Evolutionary conservation across 805 yeast genomes (phyloP), one percentile per base, ranked within the genome.

Genomic region (Millerozyma miso): DNA sequence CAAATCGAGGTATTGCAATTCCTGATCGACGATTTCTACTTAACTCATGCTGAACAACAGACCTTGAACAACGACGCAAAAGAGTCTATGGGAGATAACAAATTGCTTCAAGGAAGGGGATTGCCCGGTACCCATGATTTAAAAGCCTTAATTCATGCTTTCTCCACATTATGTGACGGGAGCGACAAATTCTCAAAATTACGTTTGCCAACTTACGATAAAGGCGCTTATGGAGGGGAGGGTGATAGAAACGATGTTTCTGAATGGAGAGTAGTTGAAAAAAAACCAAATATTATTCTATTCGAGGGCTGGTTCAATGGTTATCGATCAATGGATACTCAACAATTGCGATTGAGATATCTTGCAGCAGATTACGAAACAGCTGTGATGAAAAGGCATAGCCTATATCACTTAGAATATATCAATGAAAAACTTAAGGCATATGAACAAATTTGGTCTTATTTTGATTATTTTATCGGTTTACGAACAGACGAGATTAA

Each of bases 291-390:
- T 53, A 74, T 89, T 3, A 73, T 91, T 2, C 60, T 91, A 1
- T 71, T 93, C 33, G 99, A 91, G 63, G 99, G 98, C 3, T 91
- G 99, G 99, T 88, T 90, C 65, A 74, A 80, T 18, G 98, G 98
- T 1, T 91, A 80, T 57, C 48, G 57, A 38, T 57, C 70, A 15
- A 43, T 67, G 14, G 59, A 53, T 17, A 42, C 36, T 2, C 56
- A 53, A 7, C 48, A 50, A 39, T 40, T 69, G 7, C 44, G 54
- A 15, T 12, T 53, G 4, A 48, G 38, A 15, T 59, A 56, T 46
- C 44, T 59, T 32, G 41, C 56, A 4, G 19, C 52, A 4, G 56
- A 54, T 31, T 45, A 50, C 8, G 38, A 46, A 17, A 44, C 52
- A 2, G 29, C 45, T n/a, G 48, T 52, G 2, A 49, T 63, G 16